Evolutionary conservation across 2,329 filamentous ascomycete genomes (phyloP).

Genomic region (Metarhizium rileyi): DNA sequence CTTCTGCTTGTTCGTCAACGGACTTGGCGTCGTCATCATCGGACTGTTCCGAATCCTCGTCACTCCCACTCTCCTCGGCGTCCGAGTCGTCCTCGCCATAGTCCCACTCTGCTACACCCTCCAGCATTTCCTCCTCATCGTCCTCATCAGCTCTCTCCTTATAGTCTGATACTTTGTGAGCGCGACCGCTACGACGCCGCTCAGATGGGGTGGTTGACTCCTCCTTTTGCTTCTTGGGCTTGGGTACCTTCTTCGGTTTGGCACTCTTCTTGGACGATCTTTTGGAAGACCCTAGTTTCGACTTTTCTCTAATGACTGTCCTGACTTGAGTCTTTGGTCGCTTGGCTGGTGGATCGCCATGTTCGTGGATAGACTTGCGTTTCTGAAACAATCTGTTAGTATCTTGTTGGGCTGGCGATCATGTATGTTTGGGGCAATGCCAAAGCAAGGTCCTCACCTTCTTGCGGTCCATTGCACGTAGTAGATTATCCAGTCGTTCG

Average conservation of each 20-base stretch:
- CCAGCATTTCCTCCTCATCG: conserved; percentile 52
- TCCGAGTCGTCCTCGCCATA: conserved; percentile 34
- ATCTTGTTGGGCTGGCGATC: neutral
- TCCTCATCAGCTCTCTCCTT: conserved; percentile 47
- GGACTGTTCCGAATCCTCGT: conserved; percentile 8
- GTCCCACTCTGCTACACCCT: conserved; percentile 50
- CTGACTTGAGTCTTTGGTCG: conserved; percentile 27
- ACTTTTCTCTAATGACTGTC: conserved; percentile 26
- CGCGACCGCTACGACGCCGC: conserved; percentile 47
- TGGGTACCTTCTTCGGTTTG: conserved; percentile 16
- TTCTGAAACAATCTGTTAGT: conserved; percentile 33
- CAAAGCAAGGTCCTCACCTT: conserved; percentile 38
- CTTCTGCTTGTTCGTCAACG: conserved; percentile 8
- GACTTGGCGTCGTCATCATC: conserved; percentile 11
- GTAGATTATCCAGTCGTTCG: conserved; percentile 61
- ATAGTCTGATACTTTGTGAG: conserved; percentile 38
- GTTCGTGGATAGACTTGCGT: conserved; percentile 44
- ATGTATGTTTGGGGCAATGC: neutral
- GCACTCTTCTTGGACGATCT: conserved; percentile 18
- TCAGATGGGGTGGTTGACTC: conserved; percentile 29
- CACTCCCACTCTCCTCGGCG: conserved; percentile 15
- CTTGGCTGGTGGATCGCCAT: conserved; percentile 33
- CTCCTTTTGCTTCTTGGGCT: conserved; percentile 21
- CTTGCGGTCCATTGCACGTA: conserved; percentile 60
- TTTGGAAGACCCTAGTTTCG: conserved; percentile 25